Evolutionary conservation across 1,139 yeast species (phyloP), one percentile per base, ranked within the genome.

Genomic region (Kurtzmaniella quercitrusa): DNA sequence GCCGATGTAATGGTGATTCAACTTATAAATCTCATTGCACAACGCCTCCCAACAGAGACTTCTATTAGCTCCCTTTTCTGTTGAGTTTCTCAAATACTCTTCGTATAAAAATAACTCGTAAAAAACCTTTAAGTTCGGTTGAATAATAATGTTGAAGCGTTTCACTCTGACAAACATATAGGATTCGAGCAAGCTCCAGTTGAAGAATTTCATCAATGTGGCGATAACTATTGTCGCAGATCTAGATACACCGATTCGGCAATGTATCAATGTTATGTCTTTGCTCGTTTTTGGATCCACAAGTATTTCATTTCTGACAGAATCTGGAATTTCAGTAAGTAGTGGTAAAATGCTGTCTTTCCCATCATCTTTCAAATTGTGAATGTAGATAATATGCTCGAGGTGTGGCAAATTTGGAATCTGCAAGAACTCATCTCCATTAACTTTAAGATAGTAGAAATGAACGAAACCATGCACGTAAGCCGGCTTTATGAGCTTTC

Each of bases 181-280:
- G 2, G 95, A 91, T 40, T 84, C 73, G 14, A 89, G 75, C 35
- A 89, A 63, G 38, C 82, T 80, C 46, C 87, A 70, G 22, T 77
- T 68, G 45, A 81, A 66, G 41, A 87, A 66, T 50, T 80, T 83
- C 95, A 89, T 88, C 45, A 88, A 84, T 56, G 87, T 91, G 2
- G 97, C 96, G 49, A 89, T 87, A 51, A 95, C 85, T 34, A 91
- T 85, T 0, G 95, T 82, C 0, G 96, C 97, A 18, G 94, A 84
- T 44, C 97, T 69, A 0, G 95, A 87, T 3, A 89, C 97, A 1
- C 97, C 97, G 44, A 87, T 95, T 55, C 88, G 82, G 58, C 97
- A 89, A 59, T 89, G 96, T 15, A 88, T 88, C 43, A 89, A 65
- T 0, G 88, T 82, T 33, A 73, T 79, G 37, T 72, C 77, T 23